Evolutionary conservation across 73 alveolate genomes (phyloP).

Genomic region (Diophrys sp.): DNA sequence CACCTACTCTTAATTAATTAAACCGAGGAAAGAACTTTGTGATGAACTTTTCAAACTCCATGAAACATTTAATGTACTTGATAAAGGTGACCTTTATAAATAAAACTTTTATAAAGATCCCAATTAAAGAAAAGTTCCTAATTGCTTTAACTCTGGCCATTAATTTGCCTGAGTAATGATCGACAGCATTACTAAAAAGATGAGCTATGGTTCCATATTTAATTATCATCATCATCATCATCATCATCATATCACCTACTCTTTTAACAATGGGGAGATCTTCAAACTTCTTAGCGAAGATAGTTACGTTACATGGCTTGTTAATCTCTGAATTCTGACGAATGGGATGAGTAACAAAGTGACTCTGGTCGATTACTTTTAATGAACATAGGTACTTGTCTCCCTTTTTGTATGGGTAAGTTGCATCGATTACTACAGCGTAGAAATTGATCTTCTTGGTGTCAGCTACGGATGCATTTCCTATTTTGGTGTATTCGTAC

Average conservation of each 20-base stretch:
- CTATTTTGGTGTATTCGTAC: conserved; percentile 47
- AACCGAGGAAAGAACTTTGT: too few relatives aligned
- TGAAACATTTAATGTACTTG: too few relatives aligned
- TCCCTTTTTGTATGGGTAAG: conserved; percentile 46
- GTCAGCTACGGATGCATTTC: conserved; percentile 30
- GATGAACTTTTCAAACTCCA: too few relatives aligned
- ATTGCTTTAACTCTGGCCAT: too few relatives aligned
- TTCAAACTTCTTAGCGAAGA: conserved; percentile 53
- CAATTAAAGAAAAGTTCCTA: too few relatives aligned
- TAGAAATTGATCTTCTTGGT: conserved; percentile 32
- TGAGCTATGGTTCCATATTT: too few relatives aligned
- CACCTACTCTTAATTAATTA: conserved; percentile 51
- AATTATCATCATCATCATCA: too few relatives aligned
- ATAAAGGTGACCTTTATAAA: too few relatives aligned
- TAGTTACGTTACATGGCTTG: conserved; percentile 27
- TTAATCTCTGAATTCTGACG: conserved; percentile 28
- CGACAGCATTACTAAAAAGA: too few relatives aligned
- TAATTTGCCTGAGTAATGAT: too few relatives aligned
- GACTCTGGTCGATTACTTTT: conserved; percentile 35
- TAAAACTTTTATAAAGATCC: too few relatives aligned
- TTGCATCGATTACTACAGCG: conserved; percentile 53
- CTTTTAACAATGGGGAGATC: conserved; percentile 43
- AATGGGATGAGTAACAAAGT: neutral
- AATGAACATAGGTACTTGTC: conserved; percentile 42
- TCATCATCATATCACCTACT: conserved; percentile 50